A percentile compares a stretch with the other conserved stretches of the same genome.
Conservation (phyloP, 129 eudicot genomes). For the Flaveria trinervia region DNA sequence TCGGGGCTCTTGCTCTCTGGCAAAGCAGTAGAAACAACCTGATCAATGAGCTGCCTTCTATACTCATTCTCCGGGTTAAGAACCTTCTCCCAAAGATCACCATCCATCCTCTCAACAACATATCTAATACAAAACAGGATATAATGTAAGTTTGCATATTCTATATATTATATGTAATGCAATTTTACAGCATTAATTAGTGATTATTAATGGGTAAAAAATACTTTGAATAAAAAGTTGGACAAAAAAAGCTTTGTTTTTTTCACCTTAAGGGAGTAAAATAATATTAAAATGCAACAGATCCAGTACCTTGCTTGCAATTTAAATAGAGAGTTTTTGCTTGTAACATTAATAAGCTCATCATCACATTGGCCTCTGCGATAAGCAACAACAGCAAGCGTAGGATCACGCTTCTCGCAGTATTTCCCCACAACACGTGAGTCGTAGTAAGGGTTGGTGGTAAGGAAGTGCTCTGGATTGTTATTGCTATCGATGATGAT, state of each 20-base stretch:
- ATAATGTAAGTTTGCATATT: not conserved
- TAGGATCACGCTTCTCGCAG: constrained; percentile 99
- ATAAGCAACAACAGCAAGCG: constrained; percentile 99
- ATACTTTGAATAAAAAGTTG: not conserved
- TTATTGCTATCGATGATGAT: constrained; percentile 95
- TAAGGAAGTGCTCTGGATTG: constrained; percentile 98
- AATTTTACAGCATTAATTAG: not conserved
- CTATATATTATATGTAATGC: constrained; percentile 3
- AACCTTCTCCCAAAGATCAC: constrained; percentile 97
- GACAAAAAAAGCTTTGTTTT: not conserved
- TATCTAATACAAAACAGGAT: constrained; percentile 47
- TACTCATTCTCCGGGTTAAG: constrained; percentile 96
- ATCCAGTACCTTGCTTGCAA: constrained; percentile 81
- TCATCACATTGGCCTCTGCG: constrained; percentile 99
- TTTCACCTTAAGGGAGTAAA: not conserved
- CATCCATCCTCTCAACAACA: constrained; percentile 99
- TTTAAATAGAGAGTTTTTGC: constrained; percentile 90
- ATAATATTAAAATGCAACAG: constrained; percentile 3
- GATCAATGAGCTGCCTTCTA: constrained; percentile 94
- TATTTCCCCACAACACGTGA: constrained; percentile 99
- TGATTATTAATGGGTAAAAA: not conserved
- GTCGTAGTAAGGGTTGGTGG: constrained; percentile 96
- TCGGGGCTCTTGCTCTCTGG: constrained; percentile 99
- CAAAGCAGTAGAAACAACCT: constrained; percentile 93
- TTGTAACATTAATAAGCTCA: constrained; percentile 93